These are phyloP conservation scores for Achaetomium macrosporum DNA, from an alignment of 2,329 filamentous ascomycete genomes.

Conservation along the genomic window DNA sequence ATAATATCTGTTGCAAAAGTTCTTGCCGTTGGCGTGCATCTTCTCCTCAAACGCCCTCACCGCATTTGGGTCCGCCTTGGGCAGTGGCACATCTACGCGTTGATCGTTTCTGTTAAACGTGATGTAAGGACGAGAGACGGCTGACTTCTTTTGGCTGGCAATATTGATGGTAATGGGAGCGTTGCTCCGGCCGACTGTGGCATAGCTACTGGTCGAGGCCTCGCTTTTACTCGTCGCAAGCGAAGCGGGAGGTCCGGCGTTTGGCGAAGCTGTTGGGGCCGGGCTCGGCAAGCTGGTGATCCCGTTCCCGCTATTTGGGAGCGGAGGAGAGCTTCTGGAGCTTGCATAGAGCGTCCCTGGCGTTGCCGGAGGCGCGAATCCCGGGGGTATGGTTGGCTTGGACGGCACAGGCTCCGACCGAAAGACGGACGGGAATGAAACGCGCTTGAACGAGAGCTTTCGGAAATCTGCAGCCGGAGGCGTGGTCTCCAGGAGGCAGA, in stretches of 20 bases:
- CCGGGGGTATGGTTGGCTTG: not conserved
- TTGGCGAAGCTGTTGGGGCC: slow-evolving; percentile 1
- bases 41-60: slow-evolving; percentile 22
- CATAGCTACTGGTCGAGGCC: slow-evolving; percentile 20
- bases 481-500: slow-evolving; percentile 31
- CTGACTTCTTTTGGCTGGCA: slow-evolving; percentile 21
- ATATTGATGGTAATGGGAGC: slow-evolving; percentile 26
- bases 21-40: slow-evolving; percentile 17
- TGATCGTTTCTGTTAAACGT: slow-evolving; percentile 29
- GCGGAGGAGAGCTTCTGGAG: not conserved
- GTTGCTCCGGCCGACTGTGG: slow-evolving; percentile 18
- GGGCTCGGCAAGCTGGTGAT: slow-evolving; percentile 6
- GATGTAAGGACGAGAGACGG: slow-evolving; percentile 20
- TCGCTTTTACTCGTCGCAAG: slow-evolving; percentile 1
- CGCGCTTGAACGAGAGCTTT: slow-evolving; percentile 26
- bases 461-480: slow-evolving; percentile 29
- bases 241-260: not conserved
- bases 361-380: not conserved
- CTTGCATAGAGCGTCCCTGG: not conserved
- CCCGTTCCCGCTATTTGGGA: not conserved
- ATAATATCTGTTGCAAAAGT: slow-evolving; percentile 26
- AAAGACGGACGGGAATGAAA: slow-evolving; percentile 29
- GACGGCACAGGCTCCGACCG: slow-evolving; percentile 26
- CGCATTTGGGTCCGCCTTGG: slow-evolving; percentile 19
- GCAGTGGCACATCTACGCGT: slow-evolving; percentile 29